phyloP scores from a whole-genome alignment of 345 rosid genomes.

The Eucalyptus pumila region DNA sequence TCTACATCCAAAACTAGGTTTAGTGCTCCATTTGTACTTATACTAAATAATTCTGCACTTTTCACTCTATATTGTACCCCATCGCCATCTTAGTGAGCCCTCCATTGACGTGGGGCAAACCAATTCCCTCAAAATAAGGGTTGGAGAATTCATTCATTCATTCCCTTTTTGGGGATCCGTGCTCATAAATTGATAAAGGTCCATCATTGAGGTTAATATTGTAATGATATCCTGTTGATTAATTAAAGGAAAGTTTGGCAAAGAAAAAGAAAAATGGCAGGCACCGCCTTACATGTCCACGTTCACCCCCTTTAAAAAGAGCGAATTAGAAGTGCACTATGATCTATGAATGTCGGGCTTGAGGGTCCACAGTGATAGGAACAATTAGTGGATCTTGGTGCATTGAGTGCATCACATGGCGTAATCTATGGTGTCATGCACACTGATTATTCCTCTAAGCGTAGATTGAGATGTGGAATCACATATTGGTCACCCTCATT shows the following conservation, averaged over 20 bases:
- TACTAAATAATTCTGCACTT: slow-evolving; percentile 3
- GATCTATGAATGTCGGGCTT: neutral
- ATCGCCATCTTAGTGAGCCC: slow-evolving; percentile 4
- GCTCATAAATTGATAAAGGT: neutral
- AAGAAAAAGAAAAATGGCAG: neutral
- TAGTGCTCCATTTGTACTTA: slow-evolving; percentile 21
- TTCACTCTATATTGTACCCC: neutral
- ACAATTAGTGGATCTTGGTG: neutral
- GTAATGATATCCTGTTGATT: neutral
- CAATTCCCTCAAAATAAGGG: slow-evolving; percentile 29
- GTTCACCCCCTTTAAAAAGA: neutral
- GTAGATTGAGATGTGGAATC: neutral
- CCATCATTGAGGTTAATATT: neutral
- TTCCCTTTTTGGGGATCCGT: neutral
- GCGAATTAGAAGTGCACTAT: neutral
- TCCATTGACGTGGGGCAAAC: slow-evolving; percentile 26
- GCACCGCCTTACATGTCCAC: neutral
- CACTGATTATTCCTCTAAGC: neutral
- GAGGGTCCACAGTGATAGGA: neutral
- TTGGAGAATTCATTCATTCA: slow-evolving; percentile 1
- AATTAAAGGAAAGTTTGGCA: neutral
- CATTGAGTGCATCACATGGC: neutral
- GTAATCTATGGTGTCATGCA: neutral
- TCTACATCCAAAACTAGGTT: slow-evolving; percentile 8
- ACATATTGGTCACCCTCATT: neutral